phyloP scores from a whole-genome alignment of 225 moss, liverwort and hornwort species.

The Ulota crispa region DNA sequence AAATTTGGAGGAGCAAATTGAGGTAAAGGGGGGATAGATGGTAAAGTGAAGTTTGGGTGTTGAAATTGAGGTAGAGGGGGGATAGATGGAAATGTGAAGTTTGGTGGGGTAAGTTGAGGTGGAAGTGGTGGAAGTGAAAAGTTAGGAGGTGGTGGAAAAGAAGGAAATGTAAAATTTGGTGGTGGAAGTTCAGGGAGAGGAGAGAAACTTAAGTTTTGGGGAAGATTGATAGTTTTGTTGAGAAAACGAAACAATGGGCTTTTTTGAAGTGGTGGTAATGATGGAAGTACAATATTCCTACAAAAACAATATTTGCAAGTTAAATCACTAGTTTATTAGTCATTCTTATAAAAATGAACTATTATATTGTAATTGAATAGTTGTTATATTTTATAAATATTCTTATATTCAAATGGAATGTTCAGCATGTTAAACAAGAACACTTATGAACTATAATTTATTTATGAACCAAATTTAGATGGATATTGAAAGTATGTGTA shows the following conservation, averaged over 20 bases:
- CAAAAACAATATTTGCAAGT: neutral
- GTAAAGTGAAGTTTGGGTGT: neutral
- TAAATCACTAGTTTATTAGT: too few relatives aligned
- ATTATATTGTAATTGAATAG: rapidly evolving
- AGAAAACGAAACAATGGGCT: slow-evolving; percentile 21
- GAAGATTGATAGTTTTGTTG: slow-evolving; percentile 11
- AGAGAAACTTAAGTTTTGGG: slow-evolving; percentile 21
- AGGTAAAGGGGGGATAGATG: neutral
- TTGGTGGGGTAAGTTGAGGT: too few relatives aligned
- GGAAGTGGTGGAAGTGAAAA: slow-evolving; percentile 12
- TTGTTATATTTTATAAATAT: too few relatives aligned
- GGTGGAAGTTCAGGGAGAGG: neutral
- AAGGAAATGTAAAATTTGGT: slow-evolving; percentile 4
- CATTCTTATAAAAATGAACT: too few relatives aligned
- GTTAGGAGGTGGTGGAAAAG: neutral
- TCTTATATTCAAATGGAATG: too few relatives aligned
- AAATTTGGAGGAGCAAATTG: slow-evolving; percentile 15
- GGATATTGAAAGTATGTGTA: neutral
- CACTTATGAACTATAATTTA: neutral
- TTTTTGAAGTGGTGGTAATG: slow-evolving; percentile 17
- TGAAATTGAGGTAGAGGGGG: neutral
- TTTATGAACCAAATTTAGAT: neutral
- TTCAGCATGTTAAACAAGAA: rapidly evolving
- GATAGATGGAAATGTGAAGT: slow-evolving; percentile 1
- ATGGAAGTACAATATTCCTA: slow-evolving; percentile 37